Evolutionary conservation across 805 yeast genomes (phyloP).

Genomic region (Saturnispora halmiae): DNA sequence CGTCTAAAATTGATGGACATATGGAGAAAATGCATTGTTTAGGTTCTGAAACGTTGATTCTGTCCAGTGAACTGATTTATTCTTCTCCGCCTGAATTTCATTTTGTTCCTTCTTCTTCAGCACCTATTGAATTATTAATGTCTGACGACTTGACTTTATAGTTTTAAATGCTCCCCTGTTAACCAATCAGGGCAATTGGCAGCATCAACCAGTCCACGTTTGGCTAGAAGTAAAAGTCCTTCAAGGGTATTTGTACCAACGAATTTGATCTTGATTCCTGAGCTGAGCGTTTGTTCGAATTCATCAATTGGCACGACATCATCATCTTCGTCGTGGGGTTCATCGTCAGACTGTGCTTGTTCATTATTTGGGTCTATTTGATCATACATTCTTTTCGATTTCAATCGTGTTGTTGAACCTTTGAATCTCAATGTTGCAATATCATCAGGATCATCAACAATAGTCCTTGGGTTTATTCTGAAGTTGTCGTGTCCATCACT

Average conservation of each 20-base stretch:
- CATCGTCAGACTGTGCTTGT: too few relatives aligned
- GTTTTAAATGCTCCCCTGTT: conserved; percentile 54
- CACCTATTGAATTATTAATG: not conserved
- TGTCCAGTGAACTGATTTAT: conserved; percentile 1
- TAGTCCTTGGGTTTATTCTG: conserved; percentile 24
- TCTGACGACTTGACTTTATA: conserved; percentile 5
- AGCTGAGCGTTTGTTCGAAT: conserved; percentile 34
- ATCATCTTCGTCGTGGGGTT: conserved; percentile 7
- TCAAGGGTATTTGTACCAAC: conserved; percentile 69
- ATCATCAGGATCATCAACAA: conserved; percentile 16
- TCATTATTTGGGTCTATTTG: conserved; percentile 1
- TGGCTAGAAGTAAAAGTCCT: conserved; percentile 64
- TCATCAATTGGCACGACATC: conserved; percentile 53
- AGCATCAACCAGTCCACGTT: conserved; percentile 40
- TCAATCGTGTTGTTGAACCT: conserved; percentile 42
- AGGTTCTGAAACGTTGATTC: not conserved
- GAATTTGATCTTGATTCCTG: conserved; percentile 30
- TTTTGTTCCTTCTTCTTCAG: not conserved
- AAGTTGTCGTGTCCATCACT: conserved; percentile 36
- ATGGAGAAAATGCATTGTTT: not conserved
- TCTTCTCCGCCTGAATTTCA: not conserved
- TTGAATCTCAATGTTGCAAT: conserved; percentile 53
- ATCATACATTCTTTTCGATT: conserved; percentile 15
- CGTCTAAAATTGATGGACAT: not conserved
- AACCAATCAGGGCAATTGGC: conserved; percentile 64